phyloP scores from a whole-genome alignment of 2,329 filamentous ascomycete genomes.

The Alternaria triticina region DNA sequence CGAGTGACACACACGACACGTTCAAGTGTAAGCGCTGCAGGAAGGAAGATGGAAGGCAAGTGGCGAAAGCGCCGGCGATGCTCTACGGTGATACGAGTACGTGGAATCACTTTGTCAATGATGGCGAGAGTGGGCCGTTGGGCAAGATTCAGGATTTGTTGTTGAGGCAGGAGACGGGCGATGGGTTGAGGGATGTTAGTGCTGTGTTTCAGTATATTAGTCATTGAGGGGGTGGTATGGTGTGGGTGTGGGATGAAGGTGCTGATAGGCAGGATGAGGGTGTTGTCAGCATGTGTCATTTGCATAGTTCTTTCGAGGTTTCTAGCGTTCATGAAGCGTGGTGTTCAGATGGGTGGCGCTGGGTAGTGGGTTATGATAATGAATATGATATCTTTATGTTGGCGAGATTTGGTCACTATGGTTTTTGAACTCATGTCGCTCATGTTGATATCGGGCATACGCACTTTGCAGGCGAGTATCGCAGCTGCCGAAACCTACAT shows the following conservation, averaged over 20 bases:
- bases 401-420: neutral
- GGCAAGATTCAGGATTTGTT: conserved; percentile 88
- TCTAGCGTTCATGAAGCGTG: neutral
- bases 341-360: neutral
- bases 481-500: neutral
- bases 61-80: conserved; percentile 90
- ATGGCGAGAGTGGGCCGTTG: conserved; percentile 69
- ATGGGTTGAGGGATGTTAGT: conserved; percentile 73
- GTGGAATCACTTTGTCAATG: conserved; percentile 98
- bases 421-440: neutral
- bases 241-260: neutral
- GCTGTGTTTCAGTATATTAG: conserved; percentile 99
- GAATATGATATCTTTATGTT: neutral
- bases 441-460: neutral
- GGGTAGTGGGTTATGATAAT: neutral
- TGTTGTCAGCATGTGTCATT: neutral
- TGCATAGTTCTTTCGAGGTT: neutral
- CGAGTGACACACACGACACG: conserved; percentile 94
- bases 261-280: neutral
- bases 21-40: conserved; percentile 97
- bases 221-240: conserved; percentile 60
- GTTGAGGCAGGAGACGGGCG: conserved; percentile 80
- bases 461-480: neutral
- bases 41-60: conserved; percentile 81
- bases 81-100: conserved; percentile 97